Conservation (phyloP, 2,329 filamentous ascomycete genomes). For the Hypoxylon sp. region DNA sequence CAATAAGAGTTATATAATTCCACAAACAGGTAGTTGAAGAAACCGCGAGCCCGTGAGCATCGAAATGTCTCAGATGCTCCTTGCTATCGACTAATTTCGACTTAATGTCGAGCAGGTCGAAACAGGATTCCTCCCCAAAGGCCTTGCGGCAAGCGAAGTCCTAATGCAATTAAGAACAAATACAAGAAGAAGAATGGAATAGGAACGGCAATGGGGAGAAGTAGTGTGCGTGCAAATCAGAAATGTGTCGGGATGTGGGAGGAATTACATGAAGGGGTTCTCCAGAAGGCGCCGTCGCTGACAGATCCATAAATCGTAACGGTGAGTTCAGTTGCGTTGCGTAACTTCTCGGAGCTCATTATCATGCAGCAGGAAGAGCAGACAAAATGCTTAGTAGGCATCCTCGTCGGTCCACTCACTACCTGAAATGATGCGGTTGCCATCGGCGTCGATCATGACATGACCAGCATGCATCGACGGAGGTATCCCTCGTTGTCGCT, state of each 20-base stretch:
- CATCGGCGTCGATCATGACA: constrained; percentile 69
- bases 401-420: constrained; percentile 79
- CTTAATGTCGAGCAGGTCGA: constrained; percentile 20
- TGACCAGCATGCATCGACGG: constrained; percentile 64
- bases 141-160: constrained; percentile 36
- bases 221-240: constrained; percentile 19
- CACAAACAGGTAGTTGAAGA: constrained; percentile 25
- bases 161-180: constrained; percentile 40
- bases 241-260: constrained; percentile 16
- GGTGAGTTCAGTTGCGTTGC: constrained; percentile 43
- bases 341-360: constrained; percentile 48
- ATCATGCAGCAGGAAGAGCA: constrained; percentile 42
- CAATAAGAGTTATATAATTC: constrained; percentile 45
- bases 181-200: constrained; percentile 42
- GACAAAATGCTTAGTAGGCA: constrained; percentile 61
- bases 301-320: constrained; percentile 47
- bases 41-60: constrained; percentile 13
- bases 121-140: constrained; percentile 20
- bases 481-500: constrained; percentile 69
- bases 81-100: constrained; percentile 19
- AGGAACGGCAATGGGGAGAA: not conserved
- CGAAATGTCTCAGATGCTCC: constrained; percentile 13
- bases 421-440: constrained; percentile 73
- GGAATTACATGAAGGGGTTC: constrained; percentile 18
- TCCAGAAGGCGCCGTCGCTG: constrained; percentile 31